A percentile compares a stretch with the other conserved stretches of the same genome.
Evolutionary conservation across 768 basidiomycete species (phyloP).

Genomic region (Leccinellum albellum): DNA sequence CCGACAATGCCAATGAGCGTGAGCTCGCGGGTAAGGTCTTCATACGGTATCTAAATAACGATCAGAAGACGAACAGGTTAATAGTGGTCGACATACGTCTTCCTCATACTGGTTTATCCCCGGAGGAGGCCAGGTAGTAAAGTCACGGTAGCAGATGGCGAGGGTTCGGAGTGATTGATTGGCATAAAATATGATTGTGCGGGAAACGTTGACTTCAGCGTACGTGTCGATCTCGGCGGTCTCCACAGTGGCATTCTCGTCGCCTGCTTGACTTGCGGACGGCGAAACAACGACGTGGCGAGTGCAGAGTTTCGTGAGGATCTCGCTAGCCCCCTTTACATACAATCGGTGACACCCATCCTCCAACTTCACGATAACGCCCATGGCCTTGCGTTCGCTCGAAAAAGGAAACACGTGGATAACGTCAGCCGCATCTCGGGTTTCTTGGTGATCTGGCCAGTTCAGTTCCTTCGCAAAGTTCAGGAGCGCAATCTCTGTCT

Average conservation of each 20-base stretch:
- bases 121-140: slow-evolving; percentile 78
- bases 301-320: slow-evolving; percentile 74
- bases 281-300: slow-evolving; percentile 65
- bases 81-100: slow-evolving; percentile 44
- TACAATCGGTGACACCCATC: slow-evolving; percentile 63
- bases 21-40: slow-evolving; percentile 63
- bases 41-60: slow-evolving; percentile 56
- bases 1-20: slow-evolving; percentile 88
- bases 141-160: slow-evolving; percentile 89
- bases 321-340: slow-evolving; percentile 93
- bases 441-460: slow-evolving; percentile 70
- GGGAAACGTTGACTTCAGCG: slow-evolving; percentile 76
- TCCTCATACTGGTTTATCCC: slow-evolving; percentile 39
- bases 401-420: slow-evolving; percentile 93
- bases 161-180: slow-evolving; percentile 95
- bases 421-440: slow-evolving; percentile 56
- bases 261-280: slow-evolving; percentile 13
- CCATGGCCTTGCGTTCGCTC: slow-evolving; percentile 93
- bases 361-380: slow-evolving; percentile 66
- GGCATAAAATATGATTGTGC: slow-evolving; percentile 97
- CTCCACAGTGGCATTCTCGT: slow-evolving; percentile 40
- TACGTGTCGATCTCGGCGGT: slow-evolving; percentile 60
- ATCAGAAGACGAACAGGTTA: slow-evolving; percentile 4
- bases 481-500: slow-evolving; percentile 92
- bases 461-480: slow-evolving; percentile 76